Percentiles rank a stretch among this genome's conserved stretches.
phyloP scores from a whole-genome alignment of 176 grass and related monocot genomes.

The Musa beccarii region DNA sequence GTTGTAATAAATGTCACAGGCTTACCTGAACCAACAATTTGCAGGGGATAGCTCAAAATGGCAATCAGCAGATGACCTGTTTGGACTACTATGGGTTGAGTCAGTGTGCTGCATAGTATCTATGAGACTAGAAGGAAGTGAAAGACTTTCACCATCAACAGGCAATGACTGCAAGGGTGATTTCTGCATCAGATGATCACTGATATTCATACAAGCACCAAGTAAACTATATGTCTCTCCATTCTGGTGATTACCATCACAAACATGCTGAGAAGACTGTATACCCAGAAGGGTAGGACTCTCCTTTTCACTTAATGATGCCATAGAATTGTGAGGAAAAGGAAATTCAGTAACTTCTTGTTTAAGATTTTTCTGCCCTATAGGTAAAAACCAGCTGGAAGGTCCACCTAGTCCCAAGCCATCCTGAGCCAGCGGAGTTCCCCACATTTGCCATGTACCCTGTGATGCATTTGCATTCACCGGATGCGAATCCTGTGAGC shows the following conservation, averaged over 20 bases:
- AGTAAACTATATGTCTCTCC: slow-evolving; percentile 25
- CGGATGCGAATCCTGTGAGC: slow-evolving; percentile 20
- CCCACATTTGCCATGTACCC: slow-evolving; percentile 84
- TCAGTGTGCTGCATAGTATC: slow-evolving; percentile 35
- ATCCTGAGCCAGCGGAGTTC: slow-evolving; percentile 64
- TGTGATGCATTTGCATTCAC: slow-evolving; percentile 37
- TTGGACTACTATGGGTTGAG: slow-evolving; percentile 28
- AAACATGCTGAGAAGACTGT: neutral
- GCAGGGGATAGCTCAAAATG: slow-evolving; percentile 40
- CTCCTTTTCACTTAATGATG: slow-evolving; percentile 2
- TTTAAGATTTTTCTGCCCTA: slow-evolving; percentile 28
- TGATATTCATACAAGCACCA: slow-evolving; percentile 38
- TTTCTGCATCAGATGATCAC: slow-evolving; percentile 36
- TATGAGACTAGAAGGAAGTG: slow-evolving; percentile 43
- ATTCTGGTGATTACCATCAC: slow-evolving; percentile 34
- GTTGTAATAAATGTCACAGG: neutral
- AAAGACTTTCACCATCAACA: slow-evolving; percentile 43
- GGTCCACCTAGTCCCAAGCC: slow-evolving; percentile 51
- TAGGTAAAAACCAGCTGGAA: slow-evolving; percentile 39
- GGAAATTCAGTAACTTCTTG: slow-evolving; percentile 9
- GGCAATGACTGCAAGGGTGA: slow-evolving; percentile 46
- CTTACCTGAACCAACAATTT: slow-evolving; percentile 74
- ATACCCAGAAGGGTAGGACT: neutral
- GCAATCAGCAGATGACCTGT: slow-evolving; percentile 31
- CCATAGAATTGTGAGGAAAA: slow-evolving; percentile 10